Conservation (phyloP, 2,329 filamentous ascomycete genomes). For the Alternaria postmessia region DNA sequence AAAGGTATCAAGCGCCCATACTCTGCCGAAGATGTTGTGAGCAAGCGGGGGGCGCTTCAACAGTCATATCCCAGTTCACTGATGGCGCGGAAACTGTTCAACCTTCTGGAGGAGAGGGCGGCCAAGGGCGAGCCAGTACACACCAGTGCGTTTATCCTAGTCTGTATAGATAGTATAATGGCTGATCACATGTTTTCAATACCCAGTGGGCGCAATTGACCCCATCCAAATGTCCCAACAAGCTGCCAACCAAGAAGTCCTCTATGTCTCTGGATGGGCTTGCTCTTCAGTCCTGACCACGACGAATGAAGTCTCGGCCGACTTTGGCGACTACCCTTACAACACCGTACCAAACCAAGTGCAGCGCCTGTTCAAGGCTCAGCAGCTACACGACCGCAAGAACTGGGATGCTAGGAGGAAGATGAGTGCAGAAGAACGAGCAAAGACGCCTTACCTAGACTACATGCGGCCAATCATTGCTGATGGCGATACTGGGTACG, state of each 20-base stretch:
- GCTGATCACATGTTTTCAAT: slow-evolving; percentile 35
- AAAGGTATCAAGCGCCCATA: slow-evolving; percentile 92
- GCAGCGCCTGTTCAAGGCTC: slow-evolving; percentile 92
- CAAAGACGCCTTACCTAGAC: slow-evolving; percentile 82
- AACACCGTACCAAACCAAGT: slow-evolving; percentile 99
- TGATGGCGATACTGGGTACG: slow-evolving; percentile 86
- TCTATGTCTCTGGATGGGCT: slow-evolving; percentile 97
- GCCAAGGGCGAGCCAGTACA: slow-evolving; percentile 87
- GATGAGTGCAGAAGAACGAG: slow-evolving; percentile 75
- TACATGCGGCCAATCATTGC: slow-evolving; percentile 95
- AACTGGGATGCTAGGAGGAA: slow-evolving; percentile 88
- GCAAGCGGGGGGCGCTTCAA: slow-evolving; percentile 86
- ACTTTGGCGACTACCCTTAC: slow-evolving; percentile 99
- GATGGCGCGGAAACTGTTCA: slow-evolving; percentile 95
- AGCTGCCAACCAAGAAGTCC: slow-evolving; percentile 91
- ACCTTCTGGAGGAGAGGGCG: slow-evolving; percentile 80
- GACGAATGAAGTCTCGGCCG: slow-evolving; percentile 96
- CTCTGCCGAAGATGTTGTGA: slow-evolving; percentile 87
- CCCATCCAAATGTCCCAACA: slow-evolving; percentile 99
- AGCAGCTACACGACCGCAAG: slow-evolving; percentile 95
- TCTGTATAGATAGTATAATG: slow-evolving; percentile 32
- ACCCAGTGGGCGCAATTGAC: slow-evolving; percentile 90
- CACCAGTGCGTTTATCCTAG: slow-evolving; percentile 70
- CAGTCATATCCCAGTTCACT: slow-evolving; percentile 91
- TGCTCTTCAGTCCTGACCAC: slow-evolving; percentile 92